Conservation (phyloP, 495 filamentous ascomycete genomes). For the Aspergillus wentii region DNA sequence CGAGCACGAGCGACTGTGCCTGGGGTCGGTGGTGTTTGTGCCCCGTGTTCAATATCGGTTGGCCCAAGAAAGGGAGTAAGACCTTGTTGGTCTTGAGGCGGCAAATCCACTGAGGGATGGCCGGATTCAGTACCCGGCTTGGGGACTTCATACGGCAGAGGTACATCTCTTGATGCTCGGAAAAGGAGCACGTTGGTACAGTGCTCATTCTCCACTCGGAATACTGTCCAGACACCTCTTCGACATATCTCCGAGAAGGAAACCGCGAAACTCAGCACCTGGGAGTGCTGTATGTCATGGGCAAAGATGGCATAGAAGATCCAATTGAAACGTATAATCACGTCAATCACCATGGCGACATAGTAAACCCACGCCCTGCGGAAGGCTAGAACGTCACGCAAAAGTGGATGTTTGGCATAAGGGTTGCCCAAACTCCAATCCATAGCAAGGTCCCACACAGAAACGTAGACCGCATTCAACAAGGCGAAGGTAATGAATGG, state of each 20-base stretch:
- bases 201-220: conserved; percentile 96
- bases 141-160: conserved; percentile 69
- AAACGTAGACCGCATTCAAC: conserved; percentile 77
- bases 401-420: conserved; percentile 59
- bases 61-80: conserved; percentile 16
- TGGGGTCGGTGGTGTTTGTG: conserved; percentile 15
- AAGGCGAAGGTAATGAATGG: conserved; percentile 75
- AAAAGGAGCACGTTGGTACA: conserved; percentile 81
- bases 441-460: conserved; percentile 95
- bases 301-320: conserved; percentile 87
- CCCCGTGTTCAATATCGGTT: conserved; percentile 30
- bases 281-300: conserved; percentile 72
- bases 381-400: conserved; percentile 77
- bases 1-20: conserved; percentile 24
- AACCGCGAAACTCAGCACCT: conserved; percentile 70
- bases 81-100: conserved; percentile 28
- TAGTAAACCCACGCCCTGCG: conserved; percentile 80
- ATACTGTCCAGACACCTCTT: conserved; percentile 82
- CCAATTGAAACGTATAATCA: conserved; percentile 92
- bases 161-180: conserved; percentile 75
- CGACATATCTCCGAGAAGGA: conserved; percentile 72
- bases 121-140: conserved; percentile 20
- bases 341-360: conserved; percentile 73
- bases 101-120: conserved; percentile 14
- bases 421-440: conserved; percentile 87